Evolutionary conservation across 257 asterid species (phyloP).

Genomic region (Scutellaria barbata): DNA sequence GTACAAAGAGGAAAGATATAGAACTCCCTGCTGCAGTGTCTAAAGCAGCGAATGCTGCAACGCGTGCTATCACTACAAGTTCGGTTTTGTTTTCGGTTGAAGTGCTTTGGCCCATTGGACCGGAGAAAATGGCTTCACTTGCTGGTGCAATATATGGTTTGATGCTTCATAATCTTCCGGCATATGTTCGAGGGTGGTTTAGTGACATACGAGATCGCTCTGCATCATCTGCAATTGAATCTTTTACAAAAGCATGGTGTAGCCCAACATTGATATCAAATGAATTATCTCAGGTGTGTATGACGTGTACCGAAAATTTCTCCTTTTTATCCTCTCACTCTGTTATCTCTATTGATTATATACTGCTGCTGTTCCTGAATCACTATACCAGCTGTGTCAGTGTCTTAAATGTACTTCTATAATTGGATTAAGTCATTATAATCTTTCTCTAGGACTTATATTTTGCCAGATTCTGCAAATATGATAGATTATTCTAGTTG

Average conservation of each 20-base stretch:
- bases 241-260: conserved; percentile 92
- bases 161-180: conserved; percentile 94
- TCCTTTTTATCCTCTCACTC: background rate
- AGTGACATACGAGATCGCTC: conserved; percentile 89
- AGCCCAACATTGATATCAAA: conserved; percentile 82
- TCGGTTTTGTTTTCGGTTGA: conserved; percentile 68
- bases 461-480: no score
- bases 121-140: conserved; percentile 79
- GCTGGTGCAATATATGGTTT: conserved; percentile 88
- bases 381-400: background rate
- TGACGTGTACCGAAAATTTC: conserved; percentile 17
- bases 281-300: conserved; percentile 88
- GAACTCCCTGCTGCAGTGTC: conserved; percentile 65
- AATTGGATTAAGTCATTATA: background rate
- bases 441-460: background rate
- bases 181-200: conserved; percentile 97
- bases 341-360: background rate
- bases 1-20: conserved; percentile 71
- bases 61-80: conserved; percentile 63
- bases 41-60: conserved; percentile 80
- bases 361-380: conserved; percentile 18
- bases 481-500: conserved; percentile 5
- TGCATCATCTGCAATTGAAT: conserved; percentile 76
- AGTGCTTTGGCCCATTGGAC: conserved; percentile 77
- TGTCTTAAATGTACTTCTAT: background rate